Conservation (phyloP, 1,284 basidiomycete genomes). For the Pseudozyma hubeiensis region DNA sequence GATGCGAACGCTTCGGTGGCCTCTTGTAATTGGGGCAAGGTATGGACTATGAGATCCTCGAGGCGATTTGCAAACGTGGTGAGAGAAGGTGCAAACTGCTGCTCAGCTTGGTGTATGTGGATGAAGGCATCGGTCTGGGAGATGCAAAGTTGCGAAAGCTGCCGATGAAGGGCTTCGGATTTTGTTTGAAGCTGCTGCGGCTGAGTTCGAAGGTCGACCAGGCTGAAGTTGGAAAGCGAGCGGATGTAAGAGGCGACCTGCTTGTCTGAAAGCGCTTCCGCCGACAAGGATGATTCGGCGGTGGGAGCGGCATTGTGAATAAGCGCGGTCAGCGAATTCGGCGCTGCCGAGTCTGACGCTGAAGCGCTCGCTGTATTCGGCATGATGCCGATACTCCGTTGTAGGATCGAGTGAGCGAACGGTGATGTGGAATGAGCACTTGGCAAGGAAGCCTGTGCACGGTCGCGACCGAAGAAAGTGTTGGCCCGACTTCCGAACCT, state of each 20-base stretch:
- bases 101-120: conserved; percentile 43
- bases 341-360: background rate
- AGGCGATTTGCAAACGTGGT: conserved; percentile 20
- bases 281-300: conserved; percentile 16
- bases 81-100: conserved; percentile 39
- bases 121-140: conserved; percentile 53
- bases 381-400: conserved; percentile 1
- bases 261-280: conserved; percentile 26
- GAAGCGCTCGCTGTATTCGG: background rate
- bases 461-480: conserved; percentile 12
- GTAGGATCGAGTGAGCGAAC: background rate
- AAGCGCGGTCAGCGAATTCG: conserved; percentile 18
- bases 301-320: conserved; percentile 20
- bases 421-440: background rate
- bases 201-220: conserved; percentile 38
- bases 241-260: conserved; percentile 39
- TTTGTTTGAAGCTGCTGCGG: conserved; percentile 38
- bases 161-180: conserved; percentile 37
- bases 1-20: conserved; percentile 27
- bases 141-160: conserved; percentile 51
- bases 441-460: background rate
- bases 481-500: conserved; percentile 41
- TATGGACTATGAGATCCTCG: conserved; percentile 18
- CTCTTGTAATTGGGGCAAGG: conserved; percentile 29
- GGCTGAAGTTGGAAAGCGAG: conserved; percentile 45